Conservation (phyloP, 768 basidiomycete genomes). For the Mycena crocata region DNA sequence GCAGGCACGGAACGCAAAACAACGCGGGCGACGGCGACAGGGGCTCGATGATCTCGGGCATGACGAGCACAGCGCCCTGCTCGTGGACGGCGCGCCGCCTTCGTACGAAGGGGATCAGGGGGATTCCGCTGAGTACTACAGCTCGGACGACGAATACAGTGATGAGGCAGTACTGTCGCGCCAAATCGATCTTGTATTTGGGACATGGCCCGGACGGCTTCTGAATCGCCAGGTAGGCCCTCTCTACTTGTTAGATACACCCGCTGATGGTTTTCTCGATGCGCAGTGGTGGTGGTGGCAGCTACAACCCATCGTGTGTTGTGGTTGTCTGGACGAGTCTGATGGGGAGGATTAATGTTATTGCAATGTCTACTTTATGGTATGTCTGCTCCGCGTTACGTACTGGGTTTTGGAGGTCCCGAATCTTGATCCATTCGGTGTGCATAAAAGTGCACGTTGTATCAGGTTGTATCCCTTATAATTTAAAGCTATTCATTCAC, state of each 20-base stretch:
- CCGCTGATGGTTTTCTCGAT: constrained; percentile 1
- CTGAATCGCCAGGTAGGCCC: constrained; percentile 75
- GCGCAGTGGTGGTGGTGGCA: constrained; percentile 90
- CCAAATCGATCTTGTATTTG: constrained; percentile 69
- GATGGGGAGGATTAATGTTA: constrained; percentile 51
- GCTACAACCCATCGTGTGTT: constrained; percentile 71
- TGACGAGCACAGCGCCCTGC: constrained; percentile 55
- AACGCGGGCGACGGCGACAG: constrained; percentile 22
- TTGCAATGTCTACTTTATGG: neutral
- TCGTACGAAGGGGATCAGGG: constrained; percentile 31
- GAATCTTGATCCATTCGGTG: neutral
- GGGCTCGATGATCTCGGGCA: constrained; percentile 23
- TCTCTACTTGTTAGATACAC: neutral
- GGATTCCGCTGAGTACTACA: neutral
- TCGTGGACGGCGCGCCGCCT: constrained; percentile 37
- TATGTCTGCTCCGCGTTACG: neutral
- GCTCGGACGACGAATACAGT: constrained; percentile 32
- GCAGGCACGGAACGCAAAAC: constrained; percentile 34
- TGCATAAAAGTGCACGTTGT: neutral
- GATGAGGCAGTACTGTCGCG: constrained; percentile 53
- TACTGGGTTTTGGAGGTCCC: too few species aligned
- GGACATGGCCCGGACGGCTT: constrained; percentile 74
- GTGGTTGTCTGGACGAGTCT: constrained; percentile 68
- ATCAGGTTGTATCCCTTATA: neutral
- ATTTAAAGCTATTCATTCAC: constrained; percentile 9